Evolutionary conservation across 345 rosid species (phyloP), one percentile per base, ranked within the genome.

Genomic region (Cardamine occulta): DNA sequence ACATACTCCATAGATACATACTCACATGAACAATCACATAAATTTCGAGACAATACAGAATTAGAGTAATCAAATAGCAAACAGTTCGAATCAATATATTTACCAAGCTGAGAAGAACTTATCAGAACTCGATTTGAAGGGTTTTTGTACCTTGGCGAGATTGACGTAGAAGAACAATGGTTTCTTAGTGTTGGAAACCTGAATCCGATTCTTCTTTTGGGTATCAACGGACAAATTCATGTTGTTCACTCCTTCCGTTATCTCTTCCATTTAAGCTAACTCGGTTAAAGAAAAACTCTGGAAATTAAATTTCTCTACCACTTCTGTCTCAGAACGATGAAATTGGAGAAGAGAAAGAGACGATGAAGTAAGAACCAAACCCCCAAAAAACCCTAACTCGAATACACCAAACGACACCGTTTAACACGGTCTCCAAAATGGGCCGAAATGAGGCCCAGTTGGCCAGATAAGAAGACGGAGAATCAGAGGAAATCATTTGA

Each of bases 141-240:
- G 6, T 0, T 51, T 17, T 23, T n/a, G 21, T 35, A 90, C 97
- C 96, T 93, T 93, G 57, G 98, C 95, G 81, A 93, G 97, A 85
- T 90, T 93, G 78, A 93, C 97, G 79, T 90, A 93, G 88, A 93
- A 93, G 81, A 93, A 93, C 82, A 93, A 75, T 39, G 98, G 98
- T 58, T 89, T 93, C 85, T 93, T 93, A 77, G 95, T 93, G 85
- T 93, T 89, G 68, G 98, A 93, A 73, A 93, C 98, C 62, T 93
- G 96, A 85, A 93, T 90, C 59, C 97, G 88, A 67, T 93, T 93
- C 87, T 88, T 90, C 91, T 87, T 90, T 79, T 59, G 77, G 35
- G 63, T 68, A 77, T 87, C 94, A 37, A 74, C 88, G 11, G 64
- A 72, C 62, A 90, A 52, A 78, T 56, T 81, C 63, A 93, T 76